Percentiles rank a stretch among this genome's conserved stretches.
Evolutionary conservation across 176 grass and related monocot species (phyloP).

Genomic region (Guadua angustifolia): DNA sequence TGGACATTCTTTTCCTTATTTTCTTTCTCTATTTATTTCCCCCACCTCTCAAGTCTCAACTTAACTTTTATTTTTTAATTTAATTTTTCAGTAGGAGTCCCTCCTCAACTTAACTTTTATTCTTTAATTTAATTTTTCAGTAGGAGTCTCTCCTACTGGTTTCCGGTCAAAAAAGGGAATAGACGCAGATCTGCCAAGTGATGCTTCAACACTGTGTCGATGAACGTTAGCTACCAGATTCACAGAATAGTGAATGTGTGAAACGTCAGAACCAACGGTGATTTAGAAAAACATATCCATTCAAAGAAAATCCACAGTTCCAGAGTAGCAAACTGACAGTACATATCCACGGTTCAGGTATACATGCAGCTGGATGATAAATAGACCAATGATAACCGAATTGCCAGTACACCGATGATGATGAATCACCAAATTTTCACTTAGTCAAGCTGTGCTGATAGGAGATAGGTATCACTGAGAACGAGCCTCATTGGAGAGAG

Average conservation of each 20-base stretch:
- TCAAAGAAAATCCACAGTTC: conserved; percentile 14
- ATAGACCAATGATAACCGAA: neutral
- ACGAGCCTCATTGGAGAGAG: neutral
- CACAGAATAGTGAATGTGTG: neutral
- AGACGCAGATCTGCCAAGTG: neutral
- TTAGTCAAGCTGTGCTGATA: conserved; percentile 18
- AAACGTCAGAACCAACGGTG: neutral
- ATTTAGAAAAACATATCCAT: neutral
- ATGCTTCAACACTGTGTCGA: neutral
- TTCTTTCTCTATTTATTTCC: too few relatives aligned
- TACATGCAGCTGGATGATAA: conserved; percentile 9
- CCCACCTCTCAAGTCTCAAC: too few relatives aligned
- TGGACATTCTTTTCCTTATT: neutral
- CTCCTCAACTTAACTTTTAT: too few relatives aligned
- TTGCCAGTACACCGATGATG: neutral
- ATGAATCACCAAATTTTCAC: neutral
- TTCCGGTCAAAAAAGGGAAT: neutral
- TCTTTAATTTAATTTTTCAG: too few relatives aligned
- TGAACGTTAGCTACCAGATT: neutral
- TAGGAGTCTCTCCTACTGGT: too few relatives aligned
- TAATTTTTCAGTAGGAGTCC: too few relatives aligned
- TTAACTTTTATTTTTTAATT: too few relatives aligned
- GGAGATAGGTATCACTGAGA: conserved; percentile 23
- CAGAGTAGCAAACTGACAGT: neutral
- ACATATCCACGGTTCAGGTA: conserved; percentile 22